Percentiles rank a stretch among this genome's conserved stretches.
Evolutionary conservation across 148 eudicot genomes (phyloP).

Genomic region (Silene uniflora): DNA sequence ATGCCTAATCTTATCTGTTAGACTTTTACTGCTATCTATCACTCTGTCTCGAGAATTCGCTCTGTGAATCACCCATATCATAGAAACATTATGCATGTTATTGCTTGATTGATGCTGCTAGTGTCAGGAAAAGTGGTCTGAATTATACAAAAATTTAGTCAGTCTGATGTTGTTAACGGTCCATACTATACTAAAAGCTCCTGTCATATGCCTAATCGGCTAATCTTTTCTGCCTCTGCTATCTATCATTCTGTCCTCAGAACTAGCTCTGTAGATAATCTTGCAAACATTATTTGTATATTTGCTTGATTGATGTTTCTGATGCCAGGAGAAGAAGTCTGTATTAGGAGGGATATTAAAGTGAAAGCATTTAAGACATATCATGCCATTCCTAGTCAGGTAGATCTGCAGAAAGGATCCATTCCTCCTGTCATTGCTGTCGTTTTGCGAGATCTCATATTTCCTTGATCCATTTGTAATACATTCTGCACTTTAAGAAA

Average conservation of each 20-base stretch:
- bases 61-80: background rate
- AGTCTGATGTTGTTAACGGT: slow-evolving; percentile 64
- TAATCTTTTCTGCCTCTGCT: background rate
- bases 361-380: slow-evolving; percentile 82
- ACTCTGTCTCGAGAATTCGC: background rate
- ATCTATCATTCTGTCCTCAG: background rate
- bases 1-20: background rate
- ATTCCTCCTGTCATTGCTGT: background rate
- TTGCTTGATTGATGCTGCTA: background rate
- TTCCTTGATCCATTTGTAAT: background rate
- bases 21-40: background rate
- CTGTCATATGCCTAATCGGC: background rate
- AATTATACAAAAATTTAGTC: slow-evolving; percentile 37
- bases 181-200: background rate
- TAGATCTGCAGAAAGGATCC: slow-evolving; percentile 8
- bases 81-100: background rate
- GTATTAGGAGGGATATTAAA: slow-evolving; percentile 68
- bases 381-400: slow-evolving; percentile 87
- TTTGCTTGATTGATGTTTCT: background rate
- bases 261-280: background rate
- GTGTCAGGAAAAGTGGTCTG: background rate
- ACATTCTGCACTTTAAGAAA: slow-evolving; percentile 1
- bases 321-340: slow-evolving; percentile 67
- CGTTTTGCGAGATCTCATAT: background rate
- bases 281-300: background rate